Evolutionary conservation across 176 grass and related monocot species (phyloP), one percentile per base, ranked within the genome.

Genomic region (Aegilops speltoides): DNA sequence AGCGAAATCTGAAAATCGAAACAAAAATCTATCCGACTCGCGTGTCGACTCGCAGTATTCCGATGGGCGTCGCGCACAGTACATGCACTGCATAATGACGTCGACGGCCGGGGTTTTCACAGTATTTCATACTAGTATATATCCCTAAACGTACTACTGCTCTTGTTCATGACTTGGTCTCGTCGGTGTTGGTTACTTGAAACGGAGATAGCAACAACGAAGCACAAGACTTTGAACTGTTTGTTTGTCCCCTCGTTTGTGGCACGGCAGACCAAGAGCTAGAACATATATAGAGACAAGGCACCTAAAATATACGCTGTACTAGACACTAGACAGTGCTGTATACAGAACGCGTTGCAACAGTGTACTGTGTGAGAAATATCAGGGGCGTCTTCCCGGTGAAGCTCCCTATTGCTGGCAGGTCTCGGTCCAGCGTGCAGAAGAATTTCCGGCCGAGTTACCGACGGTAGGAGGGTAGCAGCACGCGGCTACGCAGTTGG

Each of bases 381-480:
- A 46, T 46, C 3, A 13, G 43, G 3, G 43, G 11, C 11, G 8
- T 37, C 68, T 38, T 70, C 19, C 67, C 4, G 2, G 8, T 0
- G 1, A 69, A 36, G 67, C 17, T 29, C 8, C 10, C 0, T 32
- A 2, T 37, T 2, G 32, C 8, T 69, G 67, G 67, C 67, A 10
- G 32, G 22, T 3, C 1, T 34, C 17, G 8, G 4, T 36, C 66
- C 66, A 36, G 32, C 67, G 64, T 4, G 33, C 1, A 40, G 8
- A 40, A 40, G 38, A 45, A 45, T 40, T 40, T 2, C 68, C 13
- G 14, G 46, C 34, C 1, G 68, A 0, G n/a, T 40, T 86, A 71
- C 78, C 88, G 88, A 90, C 83, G 68, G 74, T 48, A 60, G 28
- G 31, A 52, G 68, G 20, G 26, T 0, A 37, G 36, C 38, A 40